Percentiles rank a stretch among this genome's conserved stretches.
phyloP scores from a whole-genome alignment of 208 protist species.

The Trypanosomatidae sp. region DNA sequence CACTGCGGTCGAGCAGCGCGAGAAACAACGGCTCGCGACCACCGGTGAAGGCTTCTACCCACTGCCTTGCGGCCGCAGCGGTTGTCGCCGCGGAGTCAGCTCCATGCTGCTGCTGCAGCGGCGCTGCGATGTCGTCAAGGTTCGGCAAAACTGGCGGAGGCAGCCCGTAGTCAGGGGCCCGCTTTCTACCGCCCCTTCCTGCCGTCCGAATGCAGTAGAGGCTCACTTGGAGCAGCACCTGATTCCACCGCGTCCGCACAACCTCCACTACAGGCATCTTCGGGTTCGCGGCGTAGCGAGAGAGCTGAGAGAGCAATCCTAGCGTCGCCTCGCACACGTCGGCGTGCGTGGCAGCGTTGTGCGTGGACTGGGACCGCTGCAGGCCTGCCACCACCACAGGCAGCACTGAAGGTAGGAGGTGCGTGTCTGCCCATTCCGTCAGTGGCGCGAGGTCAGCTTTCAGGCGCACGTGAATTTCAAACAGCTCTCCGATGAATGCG shows the following conservation, averaged over 20 bases:
- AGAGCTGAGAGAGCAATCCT: conserved; percentile 47
- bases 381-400: conserved; percentile 36
- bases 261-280: conserved; percentile 23
- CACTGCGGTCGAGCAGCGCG: conserved; percentile 50
- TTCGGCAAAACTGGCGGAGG: conserved; percentile 25
- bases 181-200: conserved; percentile 24
- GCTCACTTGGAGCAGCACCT: conserved; percentile 40
- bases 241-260: conserved; percentile 29
- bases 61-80: conserved; percentile 21
- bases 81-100: conserved; percentile 12
- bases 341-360: conserved; percentile 53
- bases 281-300: conserved; percentile 32
- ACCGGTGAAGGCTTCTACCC: conserved; percentile 6
- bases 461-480: conserved; percentile 38
- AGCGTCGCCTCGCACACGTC: conserved; percentile 60
- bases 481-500: conserved; percentile 49
- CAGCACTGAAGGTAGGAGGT: conserved; percentile 38
- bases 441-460: conserved; percentile 26
- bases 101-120: neutral
- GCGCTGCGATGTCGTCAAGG: conserved; percentile 17
- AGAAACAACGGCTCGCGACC: conserved; percentile 28
- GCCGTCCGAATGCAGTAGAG: conserved; percentile 55
- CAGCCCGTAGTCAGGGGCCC: conserved; percentile 18
- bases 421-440: conserved; percentile 33
- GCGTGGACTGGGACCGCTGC: conserved; percentile 27